Evolutionary conservation across 2,329 filamentous ascomycete genomes (phyloP).

Genomic region (Aspergillus fumigatiaffinis): DNA sequence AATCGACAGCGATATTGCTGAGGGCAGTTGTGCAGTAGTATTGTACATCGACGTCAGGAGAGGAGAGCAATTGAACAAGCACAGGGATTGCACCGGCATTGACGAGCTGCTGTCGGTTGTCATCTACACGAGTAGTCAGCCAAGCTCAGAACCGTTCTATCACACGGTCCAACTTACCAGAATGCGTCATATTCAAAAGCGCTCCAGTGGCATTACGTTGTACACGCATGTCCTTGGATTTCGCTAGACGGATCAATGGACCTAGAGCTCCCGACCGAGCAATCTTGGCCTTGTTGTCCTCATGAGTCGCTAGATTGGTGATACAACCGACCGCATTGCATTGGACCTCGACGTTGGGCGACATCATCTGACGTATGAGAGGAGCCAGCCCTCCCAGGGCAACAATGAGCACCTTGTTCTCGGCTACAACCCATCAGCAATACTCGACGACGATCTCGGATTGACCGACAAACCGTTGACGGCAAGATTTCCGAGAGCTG

Average conservation of each 20-base stretch:
- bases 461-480: constrained; percentile 70
- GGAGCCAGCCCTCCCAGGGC: constrained; percentile 84
- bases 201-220: constrained; percentile 96
- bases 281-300: constrained; percentile 99
- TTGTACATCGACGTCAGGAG: constrained; percentile 92
- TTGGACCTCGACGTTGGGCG: constrained; percentile 94
- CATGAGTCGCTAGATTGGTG: constrained; percentile 94
- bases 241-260: constrained; percentile 85
- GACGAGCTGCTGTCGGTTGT: constrained; percentile 95
- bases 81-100: constrained; percentile 98
- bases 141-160: not conserved
- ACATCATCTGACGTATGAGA: constrained; percentile 97
- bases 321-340: constrained; percentile 99
- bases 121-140: constrained; percentile 57
- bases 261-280: constrained; percentile 89
- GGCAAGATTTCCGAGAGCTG: constrained; percentile 89
- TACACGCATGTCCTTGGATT: constrained; percentile 97
- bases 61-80: constrained; percentile 88
- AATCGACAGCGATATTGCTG: constrained; percentile 96
- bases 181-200: constrained; percentile 98
- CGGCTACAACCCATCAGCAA: constrained; percentile 61
- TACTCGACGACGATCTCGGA: constrained; percentile 13
- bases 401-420: constrained; percentile 97
- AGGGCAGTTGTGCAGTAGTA: constrained; percentile 99
- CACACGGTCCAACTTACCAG: constrained; percentile 56